Evolutionary conservation across 2,329 filamentous ascomycete species (phyloP), one percentile per base, ranked within the genome.

Genomic region (Colletotrichum melonis): DNA sequence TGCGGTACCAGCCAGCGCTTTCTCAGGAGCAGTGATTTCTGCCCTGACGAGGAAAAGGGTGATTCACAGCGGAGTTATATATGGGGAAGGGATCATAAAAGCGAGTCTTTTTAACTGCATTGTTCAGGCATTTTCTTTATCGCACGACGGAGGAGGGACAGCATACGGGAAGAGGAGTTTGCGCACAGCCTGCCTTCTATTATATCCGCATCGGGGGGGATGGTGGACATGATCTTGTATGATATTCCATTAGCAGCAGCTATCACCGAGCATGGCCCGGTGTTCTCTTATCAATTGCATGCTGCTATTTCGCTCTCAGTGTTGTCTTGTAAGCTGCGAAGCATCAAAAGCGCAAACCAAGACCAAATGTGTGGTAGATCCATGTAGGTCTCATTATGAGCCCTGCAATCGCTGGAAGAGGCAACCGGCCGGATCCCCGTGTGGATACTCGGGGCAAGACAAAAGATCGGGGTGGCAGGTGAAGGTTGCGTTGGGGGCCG

Each of bases 1-100:
- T 97, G 83, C 84, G 82, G 73, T 90, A 89, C 73, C 84, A 84
- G 24, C 67, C 71, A 16, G 56, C 56, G 6, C 24, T 58, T 24
- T 38, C 67, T 11, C 55, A 73, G 24, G 71, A 73, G 22, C 66
- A 52, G 52, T 11, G 46, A 14, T 7, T 24, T 14, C 12, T 65
- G 16, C 16, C 16, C 22, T 16, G 49, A 19, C 5, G n/a, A 19
- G 35, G 30, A n/a, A 42, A 56, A 16, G 9, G 49, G 32, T 30
- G 24, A 24, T 14, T 32, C 42, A 65, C 60, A 28, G 32, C 11
- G 46, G 46, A 65, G 60, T 63, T 66, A 46, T 24, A 38, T 49
- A 52, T 28, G 16, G 70, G 46, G 16, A 62, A 42, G 24, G 62
- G 71, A 26, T n/a, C 46, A 55, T 38, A 73, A 67, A 73, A 71